phyloP scores from a whole-genome alignment of 257 asterid species.

The Marsdenia floribunda region DNA sequence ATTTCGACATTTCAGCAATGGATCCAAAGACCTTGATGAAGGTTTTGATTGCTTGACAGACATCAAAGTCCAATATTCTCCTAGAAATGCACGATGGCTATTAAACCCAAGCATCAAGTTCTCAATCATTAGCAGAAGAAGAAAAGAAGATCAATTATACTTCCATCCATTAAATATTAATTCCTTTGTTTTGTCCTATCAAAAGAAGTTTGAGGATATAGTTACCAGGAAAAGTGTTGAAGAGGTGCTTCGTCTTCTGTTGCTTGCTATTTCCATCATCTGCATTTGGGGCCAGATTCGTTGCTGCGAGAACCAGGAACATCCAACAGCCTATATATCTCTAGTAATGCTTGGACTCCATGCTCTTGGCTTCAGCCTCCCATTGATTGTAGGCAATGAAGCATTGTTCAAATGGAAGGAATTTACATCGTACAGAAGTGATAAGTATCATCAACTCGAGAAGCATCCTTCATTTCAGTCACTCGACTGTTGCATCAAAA shows the following conservation, averaged over 20 bases:
- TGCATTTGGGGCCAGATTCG: constrained; percentile 10
- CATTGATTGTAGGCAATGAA: neutral
- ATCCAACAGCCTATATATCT: constrained; percentile 7
- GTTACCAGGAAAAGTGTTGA: constrained; percentile 14
- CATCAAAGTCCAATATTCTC: constrained; percentile 14
- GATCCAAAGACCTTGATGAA: neutral
- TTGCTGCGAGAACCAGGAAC: neutral
- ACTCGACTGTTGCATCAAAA: constrained; percentile 2
- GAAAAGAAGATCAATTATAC: constrained; percentile 15
- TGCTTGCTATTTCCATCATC: constrained; percentile 7
- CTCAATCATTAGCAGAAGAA: constrained; percentile 19
- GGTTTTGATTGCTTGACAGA: constrained; percentile 12
- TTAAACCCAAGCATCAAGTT: constrained; percentile 17
- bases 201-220: neutral
- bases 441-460: neutral
- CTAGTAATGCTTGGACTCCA: constrained; percentile 19
- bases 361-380: constrained; percentile 10
- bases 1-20: neutral
- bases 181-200: neutral
- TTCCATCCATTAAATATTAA: neutral
- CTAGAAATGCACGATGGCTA: constrained; percentile 21
- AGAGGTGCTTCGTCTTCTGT: constrained; percentile 6
- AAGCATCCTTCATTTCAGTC: neutral
- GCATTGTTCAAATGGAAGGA: constrained; percentile 15
- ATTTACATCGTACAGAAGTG: neutral